A percentile compares a stretch with the other conserved stretches of the same genome.
These are phyloP conservation scores for Elsinoe fawcettii DNA, from an alignment of 2,329 filamentous ascomycete species.

Conservation along the genomic window DNA sequence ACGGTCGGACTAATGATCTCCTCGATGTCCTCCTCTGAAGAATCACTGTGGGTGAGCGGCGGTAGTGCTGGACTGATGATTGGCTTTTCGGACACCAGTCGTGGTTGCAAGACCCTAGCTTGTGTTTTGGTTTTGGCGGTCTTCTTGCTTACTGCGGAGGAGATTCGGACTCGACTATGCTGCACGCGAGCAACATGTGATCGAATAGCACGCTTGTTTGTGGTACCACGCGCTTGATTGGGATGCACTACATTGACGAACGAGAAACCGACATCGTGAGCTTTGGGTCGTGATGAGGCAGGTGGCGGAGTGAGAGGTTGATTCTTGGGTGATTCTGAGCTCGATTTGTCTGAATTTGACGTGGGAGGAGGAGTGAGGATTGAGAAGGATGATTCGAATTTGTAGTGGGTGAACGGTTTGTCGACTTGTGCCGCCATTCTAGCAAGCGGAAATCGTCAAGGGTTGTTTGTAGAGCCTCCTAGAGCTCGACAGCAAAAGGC, in stretches of 20 bases:
- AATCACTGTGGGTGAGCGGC: background rate
- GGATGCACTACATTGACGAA: slow-evolving; percentile 9
- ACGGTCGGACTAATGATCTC: slow-evolving; percentile 2
- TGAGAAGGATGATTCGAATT: background rate
- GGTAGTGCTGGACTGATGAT: background rate
- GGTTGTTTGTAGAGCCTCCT: background rate
- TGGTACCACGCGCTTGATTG: background rate
- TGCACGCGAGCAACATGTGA: slow-evolving; percentile 12
- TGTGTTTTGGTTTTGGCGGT: background rate
- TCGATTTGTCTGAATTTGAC: background rate
- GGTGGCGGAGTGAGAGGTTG: background rate
- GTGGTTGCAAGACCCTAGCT: background rate
- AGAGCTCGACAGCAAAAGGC: background rate
- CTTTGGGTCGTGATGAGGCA: background rate
- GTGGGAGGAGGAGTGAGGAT: background rate
- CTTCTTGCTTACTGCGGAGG: background rate
- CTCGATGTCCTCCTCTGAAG: background rate
- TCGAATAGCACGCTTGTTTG: slow-evolving; percentile 10
- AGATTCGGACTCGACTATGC: slow-evolving; percentile 1
- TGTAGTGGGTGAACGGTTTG: background rate
- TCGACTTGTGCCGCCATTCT: background rate
- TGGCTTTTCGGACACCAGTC: background rate
- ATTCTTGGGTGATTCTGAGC: background rate
- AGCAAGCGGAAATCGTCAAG: background rate
- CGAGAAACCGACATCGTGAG: slow-evolving; percentile 8